Evolutionary conservation across 2,329 filamentous ascomycete species (phyloP).

Genomic region (Phoma sp.): DNA sequence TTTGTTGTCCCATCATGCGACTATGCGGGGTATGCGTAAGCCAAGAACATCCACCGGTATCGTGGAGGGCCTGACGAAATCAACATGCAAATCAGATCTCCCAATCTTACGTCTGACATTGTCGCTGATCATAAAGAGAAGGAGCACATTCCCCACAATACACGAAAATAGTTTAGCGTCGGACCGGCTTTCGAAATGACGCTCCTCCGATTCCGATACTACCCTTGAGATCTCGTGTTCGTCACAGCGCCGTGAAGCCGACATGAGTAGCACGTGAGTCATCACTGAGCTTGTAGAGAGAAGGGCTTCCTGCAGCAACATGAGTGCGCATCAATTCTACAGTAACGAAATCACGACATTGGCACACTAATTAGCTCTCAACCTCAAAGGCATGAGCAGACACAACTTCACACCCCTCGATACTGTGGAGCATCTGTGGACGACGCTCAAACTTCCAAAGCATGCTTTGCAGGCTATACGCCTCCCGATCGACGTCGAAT

Average conservation of each 20-base stretch:
- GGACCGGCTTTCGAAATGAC: neutral
- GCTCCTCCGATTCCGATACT: neutral
- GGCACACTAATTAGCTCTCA: neutral
- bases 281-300: neutral
- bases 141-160: too few relatives aligned
- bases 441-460: constrained; percentile 28
- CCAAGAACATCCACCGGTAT: neutral
- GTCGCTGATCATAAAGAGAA: too few relatives aligned
- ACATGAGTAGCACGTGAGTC: neutral
- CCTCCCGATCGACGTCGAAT: constrained; percentile 30
- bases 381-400: constrained; percentile 22
- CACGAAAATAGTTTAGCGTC: neutral
- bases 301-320: too few relatives aligned
- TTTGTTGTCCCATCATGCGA: constrained; percentile 8
- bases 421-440: constrained; percentile 42
- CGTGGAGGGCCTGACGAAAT: neutral
- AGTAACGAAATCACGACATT: neutral
- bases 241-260: neutral
- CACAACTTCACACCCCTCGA: constrained; percentile 30
- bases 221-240: neutral
- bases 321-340: neutral
- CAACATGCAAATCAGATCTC: too few relatives aligned
- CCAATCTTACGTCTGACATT: too few relatives aligned
- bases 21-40: constrained; percentile 1
- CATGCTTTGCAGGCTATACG: constrained; percentile 29